Conservation (phyloP, 768 basidiomycete genomes). For the Phylloporus sp. region DNA sequence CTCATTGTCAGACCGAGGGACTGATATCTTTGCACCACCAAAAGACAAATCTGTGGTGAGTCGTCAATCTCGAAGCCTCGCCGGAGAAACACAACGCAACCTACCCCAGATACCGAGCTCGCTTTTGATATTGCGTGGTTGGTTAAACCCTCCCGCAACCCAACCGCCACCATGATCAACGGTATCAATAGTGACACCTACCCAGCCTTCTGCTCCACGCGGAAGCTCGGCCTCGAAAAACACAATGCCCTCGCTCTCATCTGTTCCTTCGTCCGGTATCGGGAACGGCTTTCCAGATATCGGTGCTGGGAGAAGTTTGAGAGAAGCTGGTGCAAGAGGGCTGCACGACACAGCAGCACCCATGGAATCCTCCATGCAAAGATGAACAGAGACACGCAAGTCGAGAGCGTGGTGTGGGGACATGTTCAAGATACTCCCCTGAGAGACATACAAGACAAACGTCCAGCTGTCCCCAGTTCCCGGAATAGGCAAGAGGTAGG, state of each 20-base stretch:
- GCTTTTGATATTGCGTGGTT: slow-evolving; percentile 28
- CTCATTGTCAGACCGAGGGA: slow-evolving; percentile 25
- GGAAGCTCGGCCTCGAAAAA: slow-evolving; percentile 52
- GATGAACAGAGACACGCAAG: slow-evolving; percentile 43
- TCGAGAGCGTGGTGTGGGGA: slow-evolving; percentile 45
- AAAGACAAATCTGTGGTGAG: slow-evolving; percentile 38
- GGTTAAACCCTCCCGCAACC: slow-evolving; percentile 54
- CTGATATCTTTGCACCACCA: slow-evolving; percentile 30
- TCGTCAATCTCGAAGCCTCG: slow-evolving; percentile 6
- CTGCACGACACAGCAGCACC: slow-evolving; percentile 33
- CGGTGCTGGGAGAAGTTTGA: slow-evolving; percentile 64
- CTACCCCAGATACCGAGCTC: slow-evolving; percentile 42
- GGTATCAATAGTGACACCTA: slow-evolving; percentile 51
- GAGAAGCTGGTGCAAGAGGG: slow-evolving; percentile 38
- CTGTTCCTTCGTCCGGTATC: slow-evolving; percentile 58
- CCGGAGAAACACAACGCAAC: slow-evolving; percentile 5
- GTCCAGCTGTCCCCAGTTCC: slow-evolving; percentile 16
- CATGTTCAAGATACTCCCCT: slow-evolving; percentile 48
- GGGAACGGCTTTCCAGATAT: slow-evolving; percentile 53
- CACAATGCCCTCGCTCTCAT: slow-evolving; percentile 71
- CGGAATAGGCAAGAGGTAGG: slow-evolving; percentile 47
- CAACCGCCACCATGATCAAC: slow-evolving; percentile 52
- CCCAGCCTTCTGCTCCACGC: slow-evolving; percentile 30
- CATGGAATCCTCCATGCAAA: slow-evolving; percentile 34
- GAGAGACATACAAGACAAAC: slow-evolving; percentile 56